Evolutionary conservation across 257 asterid species (phyloP).

Genomic region (Solanum gandarillasii): DNA sequence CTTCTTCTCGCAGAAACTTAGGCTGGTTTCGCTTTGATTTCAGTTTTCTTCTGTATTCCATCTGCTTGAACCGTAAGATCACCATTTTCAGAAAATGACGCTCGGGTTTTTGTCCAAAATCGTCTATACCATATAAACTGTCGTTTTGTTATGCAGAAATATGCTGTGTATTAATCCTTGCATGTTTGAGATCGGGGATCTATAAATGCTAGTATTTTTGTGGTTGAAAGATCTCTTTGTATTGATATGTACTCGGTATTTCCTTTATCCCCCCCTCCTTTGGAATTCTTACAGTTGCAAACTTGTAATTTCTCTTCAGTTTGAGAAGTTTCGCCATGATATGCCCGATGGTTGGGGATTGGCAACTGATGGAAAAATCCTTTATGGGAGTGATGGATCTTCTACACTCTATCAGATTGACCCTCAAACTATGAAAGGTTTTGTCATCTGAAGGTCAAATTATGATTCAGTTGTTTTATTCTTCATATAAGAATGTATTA

Average conservation of each 20-base stretch:
- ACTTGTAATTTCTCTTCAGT: conserved; percentile 28
- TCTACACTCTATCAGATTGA: conserved; percentile 73
- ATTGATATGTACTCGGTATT: background rate
- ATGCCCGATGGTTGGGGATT: conserved; percentile 99
- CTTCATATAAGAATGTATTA: background rate
- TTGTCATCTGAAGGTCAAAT: conserved; percentile 9
- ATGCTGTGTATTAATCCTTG: background rate
- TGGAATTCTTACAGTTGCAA: background rate
- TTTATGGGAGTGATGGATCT: conserved; percentile 89
- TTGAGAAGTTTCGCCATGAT: conserved; percentile 41
- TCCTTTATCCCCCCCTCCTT: background rate
- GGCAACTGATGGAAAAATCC: conserved; percentile 71
- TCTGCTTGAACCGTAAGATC: background rate
- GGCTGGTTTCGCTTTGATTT: background rate
- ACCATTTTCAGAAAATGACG: background rate
- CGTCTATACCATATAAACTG: background rate
- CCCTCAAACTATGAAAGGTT: conserved; percentile 67
- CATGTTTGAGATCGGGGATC: background rate
- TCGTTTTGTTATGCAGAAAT: background rate
- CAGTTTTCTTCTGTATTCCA: background rate
- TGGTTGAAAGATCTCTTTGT: background rate
- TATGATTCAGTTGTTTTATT: background rate
- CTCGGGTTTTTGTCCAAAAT: background rate
- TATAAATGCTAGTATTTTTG: background rate
- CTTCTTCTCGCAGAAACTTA: background rate